Evolutionary conservation across 306 rosid species (phyloP).

Genomic region (Fragaria ananassa): DNA sequence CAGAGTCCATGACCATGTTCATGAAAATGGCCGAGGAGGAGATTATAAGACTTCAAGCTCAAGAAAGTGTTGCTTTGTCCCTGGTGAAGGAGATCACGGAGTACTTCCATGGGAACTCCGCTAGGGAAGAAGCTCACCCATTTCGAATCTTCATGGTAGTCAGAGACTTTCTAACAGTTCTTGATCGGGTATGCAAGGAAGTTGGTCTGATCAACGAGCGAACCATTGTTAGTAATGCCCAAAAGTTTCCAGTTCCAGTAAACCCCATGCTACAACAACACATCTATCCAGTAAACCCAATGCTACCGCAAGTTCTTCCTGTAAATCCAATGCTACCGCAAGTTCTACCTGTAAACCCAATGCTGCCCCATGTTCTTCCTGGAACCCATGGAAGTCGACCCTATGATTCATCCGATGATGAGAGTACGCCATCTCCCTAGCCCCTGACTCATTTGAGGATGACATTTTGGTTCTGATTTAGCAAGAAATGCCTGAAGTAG

Average conservation of each 20-base stretch:
- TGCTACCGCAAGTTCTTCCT: conserved; percentile 53
- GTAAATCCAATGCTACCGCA: conserved; percentile 65
- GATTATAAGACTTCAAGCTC: conserved; percentile 70
- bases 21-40: conserved; percentile 77
- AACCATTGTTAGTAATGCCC: conserved; percentile 71
- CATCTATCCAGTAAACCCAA: conserved; percentile 69
- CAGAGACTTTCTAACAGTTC: conserved; percentile 67
- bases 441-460: conserved; percentile 13
- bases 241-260: conserved; percentile 86
- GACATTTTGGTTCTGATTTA: conserved; percentile 34
- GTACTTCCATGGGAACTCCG: conserved; percentile 88
- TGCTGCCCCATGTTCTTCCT: conserved; percentile 68
- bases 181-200: conserved; percentile 91
- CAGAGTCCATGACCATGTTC: conserved; percentile 73
- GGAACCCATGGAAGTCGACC: conserved; percentile 44
- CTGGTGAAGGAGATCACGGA: conserved; percentile 94
- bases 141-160: conserved; percentile 93
- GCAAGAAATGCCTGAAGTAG: conserved; percentile 38
- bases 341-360: conserved; percentile 70
- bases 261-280: conserved; percentile 61
- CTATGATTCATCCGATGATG: conserved; percentile 54
- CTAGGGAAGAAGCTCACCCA: conserved; percentile 98
- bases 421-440: conserved; percentile 42
- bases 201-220: conserved; percentile 80
- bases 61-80: conserved; percentile 79